Base-by-base conservation (phyloP, 352 stramenopile species). In the Pythium apleroticum region DNA sequence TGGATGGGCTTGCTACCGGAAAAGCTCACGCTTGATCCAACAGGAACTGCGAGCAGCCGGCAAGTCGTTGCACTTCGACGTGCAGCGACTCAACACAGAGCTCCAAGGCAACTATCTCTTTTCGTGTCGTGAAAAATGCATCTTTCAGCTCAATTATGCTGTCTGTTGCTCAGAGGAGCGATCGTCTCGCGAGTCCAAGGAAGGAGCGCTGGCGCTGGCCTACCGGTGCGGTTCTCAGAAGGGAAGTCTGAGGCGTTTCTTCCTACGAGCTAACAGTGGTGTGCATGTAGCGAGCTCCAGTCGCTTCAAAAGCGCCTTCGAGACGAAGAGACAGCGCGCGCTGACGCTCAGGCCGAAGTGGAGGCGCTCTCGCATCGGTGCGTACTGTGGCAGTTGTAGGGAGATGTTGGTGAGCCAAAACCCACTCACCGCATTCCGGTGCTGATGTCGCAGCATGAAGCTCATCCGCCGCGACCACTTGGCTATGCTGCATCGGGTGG, bases 31-130 rank as follows among this genome's bases (percentile, higher is more conserved):
- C 9, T 59, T 30, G 20, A 52, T 25, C 8, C 27, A 25, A 52
- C n/a, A 88, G 79, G 77, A 84, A 57, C 65, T 78, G 3, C 81
- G 74, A 46, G 20, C 64, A 19, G 59, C 72, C 9, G 62, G 65
- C 17, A 80, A 72, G 27, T n/a, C 43, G 15, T 31, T 85, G 3
- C 69, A 88, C 27, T 57, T 58, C 45, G 74, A 86, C 14, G 45
- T 69, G 12, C 65, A 84, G 49, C 63, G 63, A 3, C 57, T 85
- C 11, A 65, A 66, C 5, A 56, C 50, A 9, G 69, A 86, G 50
- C 55, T 79, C 2, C 73, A 81, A 60, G 75, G 79, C n/a, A n/a
- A n/a, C n/a, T 81, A 20, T 60, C 20, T 52, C 10, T 11, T 33
- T 5, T 33, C 5, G 10, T 33, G 30, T 9, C 10, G 30, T 33